Percentiles rank a stretch among this genome's conserved stretches.
Evolutionary conservation across 192 early-diverging fungal species (phyloP).

Genomic region (Coemansia sp.): DNA sequence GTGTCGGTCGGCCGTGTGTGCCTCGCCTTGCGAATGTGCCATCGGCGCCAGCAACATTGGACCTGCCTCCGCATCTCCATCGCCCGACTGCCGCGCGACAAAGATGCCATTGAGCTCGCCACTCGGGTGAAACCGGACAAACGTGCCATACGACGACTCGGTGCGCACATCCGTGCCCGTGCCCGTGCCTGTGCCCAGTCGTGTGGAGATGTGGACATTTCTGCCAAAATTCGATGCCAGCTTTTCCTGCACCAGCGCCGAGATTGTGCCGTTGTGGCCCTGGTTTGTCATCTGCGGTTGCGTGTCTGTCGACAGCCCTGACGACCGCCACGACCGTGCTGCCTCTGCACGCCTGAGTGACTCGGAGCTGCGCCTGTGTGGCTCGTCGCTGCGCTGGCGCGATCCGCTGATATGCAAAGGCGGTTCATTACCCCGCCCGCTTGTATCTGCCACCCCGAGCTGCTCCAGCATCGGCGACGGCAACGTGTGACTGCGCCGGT

Average conservation of each 20-base stretch:
- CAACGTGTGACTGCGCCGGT: conserved; percentile 30
- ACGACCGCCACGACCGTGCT: conserved; percentile 18
- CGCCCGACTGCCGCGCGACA: not conserved
- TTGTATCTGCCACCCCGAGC: not conserved
- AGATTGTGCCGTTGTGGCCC: conserved; percentile 45
- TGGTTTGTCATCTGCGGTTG: conserved; percentile 28
- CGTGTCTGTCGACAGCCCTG: not conserved
- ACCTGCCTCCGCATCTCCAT: not conserved
- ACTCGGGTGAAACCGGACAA: conserved; percentile 52
- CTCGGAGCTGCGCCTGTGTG: conserved; percentile 8
- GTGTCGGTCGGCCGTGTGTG: conserved; percentile 11
- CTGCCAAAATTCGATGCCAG: conserved; percentile 33
- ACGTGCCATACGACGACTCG: conserved; percentile 50
- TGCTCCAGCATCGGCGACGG: conserved; percentile 22
- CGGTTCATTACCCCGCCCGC: not conserved
- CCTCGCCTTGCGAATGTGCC: not conserved
- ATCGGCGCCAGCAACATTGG: conserved; percentile 1
- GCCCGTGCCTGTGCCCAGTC: conserved; percentile 14
- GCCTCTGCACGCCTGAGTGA: conserved; percentile 17
- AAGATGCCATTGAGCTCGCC: conserved; percentile 49
- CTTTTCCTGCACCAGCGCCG: conserved; percentile 37
- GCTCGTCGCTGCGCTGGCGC: not conserved
- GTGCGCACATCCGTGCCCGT: conserved; percentile 16
- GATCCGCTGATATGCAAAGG: not conserved
- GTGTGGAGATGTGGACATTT: conserved; percentile 40